Percentiles rank a stretch among this genome's conserved stretches.
phyloP scores from a whole-genome alignment of 225 moss, liverwort and hornwort genomes.

The Polytrichum commune region DNA sequence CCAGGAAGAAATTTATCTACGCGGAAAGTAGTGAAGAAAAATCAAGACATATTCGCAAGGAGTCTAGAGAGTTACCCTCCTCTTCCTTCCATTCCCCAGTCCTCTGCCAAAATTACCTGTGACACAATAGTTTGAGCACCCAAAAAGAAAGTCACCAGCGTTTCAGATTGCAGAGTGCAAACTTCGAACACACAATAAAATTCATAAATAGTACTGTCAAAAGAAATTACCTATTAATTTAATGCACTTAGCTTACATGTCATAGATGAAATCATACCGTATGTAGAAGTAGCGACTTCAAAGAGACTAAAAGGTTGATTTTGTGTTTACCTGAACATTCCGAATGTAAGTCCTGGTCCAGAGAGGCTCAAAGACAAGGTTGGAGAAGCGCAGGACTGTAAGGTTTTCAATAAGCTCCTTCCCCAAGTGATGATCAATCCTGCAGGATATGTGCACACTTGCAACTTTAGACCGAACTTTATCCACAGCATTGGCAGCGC shows the following conservation, averaged over 20 bases:
- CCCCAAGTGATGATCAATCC: constrained; percentile 91
- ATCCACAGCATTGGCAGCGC: too few relatives aligned
- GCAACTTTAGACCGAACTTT: too few relatives aligned
- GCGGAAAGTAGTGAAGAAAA: neutral
- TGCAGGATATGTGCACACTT: constrained; percentile 11
- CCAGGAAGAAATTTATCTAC: too few relatives aligned
- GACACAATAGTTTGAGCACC: neutral
- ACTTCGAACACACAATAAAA: too few relatives aligned
- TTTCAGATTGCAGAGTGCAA: too few relatives aligned
- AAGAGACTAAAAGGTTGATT: neutral
- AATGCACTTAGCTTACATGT: too few relatives aligned
- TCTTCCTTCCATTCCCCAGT: constrained; percentile 60
- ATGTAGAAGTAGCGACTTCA: too few relatives aligned
- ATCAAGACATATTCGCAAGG: neutral
- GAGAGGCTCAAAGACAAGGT: constrained; percentile 87
- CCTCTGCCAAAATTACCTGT: constrained; percentile 57
- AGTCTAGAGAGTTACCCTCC: constrained; percentile 36
- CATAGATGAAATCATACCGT: too few relatives aligned
- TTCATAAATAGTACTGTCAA: too few relatives aligned
- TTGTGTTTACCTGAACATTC: constrained; percentile 71
- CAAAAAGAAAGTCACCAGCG: too few relatives aligned
- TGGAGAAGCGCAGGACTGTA: constrained; percentile 89
- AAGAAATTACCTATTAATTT: too few relatives aligned
- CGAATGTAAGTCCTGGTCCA: constrained; percentile 88
- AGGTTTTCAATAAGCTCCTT: constrained; percentile 94